A percentile compares a stretch with the other conserved stretches of the same genome.
These are phyloP conservation scores for Pseudocercospora eumusae DNA, from an alignment of 2,329 filamentous ascomycete genomes.

Conservation along the genomic window DNA sequence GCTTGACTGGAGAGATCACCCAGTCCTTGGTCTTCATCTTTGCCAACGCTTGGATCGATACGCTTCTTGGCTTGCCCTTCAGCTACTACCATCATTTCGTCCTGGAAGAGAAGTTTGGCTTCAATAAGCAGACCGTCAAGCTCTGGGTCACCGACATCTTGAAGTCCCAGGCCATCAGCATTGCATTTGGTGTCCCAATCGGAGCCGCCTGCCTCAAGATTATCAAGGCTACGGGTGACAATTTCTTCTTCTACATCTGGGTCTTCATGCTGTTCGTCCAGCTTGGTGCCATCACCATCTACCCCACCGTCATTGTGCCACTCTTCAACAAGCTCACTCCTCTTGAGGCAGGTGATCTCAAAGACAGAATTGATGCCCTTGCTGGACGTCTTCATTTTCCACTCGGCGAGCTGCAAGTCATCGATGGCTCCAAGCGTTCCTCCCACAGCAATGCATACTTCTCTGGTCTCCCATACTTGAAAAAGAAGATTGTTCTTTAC, in stretches of 20 bases:
- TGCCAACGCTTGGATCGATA: constrained; percentile 78
- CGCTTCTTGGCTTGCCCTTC: constrained; percentile 74
- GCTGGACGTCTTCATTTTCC: constrained; percentile 86
- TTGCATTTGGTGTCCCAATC: constrained; percentile 81
- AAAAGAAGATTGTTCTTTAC: constrained; percentile 99
- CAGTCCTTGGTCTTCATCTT: constrained; percentile 93
- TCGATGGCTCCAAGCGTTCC: constrained; percentile 85
- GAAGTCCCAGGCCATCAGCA: constrained; percentile 5
- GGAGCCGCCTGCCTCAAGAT: constrained; percentile 91
- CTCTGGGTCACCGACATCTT: constrained; percentile 59
- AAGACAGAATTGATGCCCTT: constrained; percentile 81
- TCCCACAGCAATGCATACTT: constrained; percentile 93
- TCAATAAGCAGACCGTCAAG: constrained; percentile 95
- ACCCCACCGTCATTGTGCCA: constrained; percentile 89
- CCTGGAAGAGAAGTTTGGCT: constrained; percentile 93
- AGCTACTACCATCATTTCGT: constrained; percentile 94
- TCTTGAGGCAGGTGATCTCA: constrained; percentile 81
- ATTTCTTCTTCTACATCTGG: constrained; percentile 99
- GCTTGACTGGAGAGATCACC: constrained; percentile 85
- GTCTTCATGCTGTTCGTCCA: constrained; percentile 86
- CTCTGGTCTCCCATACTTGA: constrained; percentile 97
- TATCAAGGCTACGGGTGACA: constrained; percentile 86
- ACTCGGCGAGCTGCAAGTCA: constrained; percentile 88
- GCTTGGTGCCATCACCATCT: constrained; percentile 92
- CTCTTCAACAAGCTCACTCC: constrained; percentile 98